A percentile compares a stretch with the other conserved stretches of the same genome.
Conservation (phyloP, 73 alveolate species). For the Blepharisma japonicum region DNA sequence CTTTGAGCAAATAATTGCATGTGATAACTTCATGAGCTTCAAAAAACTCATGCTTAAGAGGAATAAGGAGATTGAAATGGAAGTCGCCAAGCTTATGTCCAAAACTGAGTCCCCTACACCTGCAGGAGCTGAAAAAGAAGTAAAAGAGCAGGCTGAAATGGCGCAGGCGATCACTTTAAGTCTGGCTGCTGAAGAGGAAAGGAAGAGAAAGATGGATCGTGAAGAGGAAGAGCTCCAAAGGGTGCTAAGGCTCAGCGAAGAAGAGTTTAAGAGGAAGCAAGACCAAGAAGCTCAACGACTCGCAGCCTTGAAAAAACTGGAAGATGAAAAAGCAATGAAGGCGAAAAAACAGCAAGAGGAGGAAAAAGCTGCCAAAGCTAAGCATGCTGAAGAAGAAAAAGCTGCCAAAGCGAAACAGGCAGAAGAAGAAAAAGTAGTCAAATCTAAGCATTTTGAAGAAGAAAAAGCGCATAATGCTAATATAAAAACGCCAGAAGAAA, state of each 20-base stretch:
- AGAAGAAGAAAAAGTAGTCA: not conserved
- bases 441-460: not conserved
- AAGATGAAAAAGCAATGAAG: not conserved
- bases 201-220: conserved; percentile 32
- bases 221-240: conserved; percentile 46
- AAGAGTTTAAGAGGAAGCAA: conserved; percentile 7
- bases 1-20: conserved; percentile 53
- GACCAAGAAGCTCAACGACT: conserved; percentile 11
- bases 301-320: not conserved
- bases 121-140: conserved; percentile 23
- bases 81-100: conserved; percentile 52
- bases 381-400: not conserved
- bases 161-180: conserved; percentile 30
- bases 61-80: conserved; percentile 71
- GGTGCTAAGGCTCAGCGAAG: conserved; percentile 38
- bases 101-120: conserved; percentile 20
- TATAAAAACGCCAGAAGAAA: not conserved
- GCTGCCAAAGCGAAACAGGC: not conserved
- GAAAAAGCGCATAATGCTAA: not conserved
- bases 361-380: not conserved
- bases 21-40: conserved; percentile 53
- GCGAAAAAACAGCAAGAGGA: not conserved
- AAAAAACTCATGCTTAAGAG: conserved; percentile 80
- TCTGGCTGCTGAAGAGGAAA: conserved; percentile 33
- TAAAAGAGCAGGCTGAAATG: conserved; percentile 37